phyloP scores from a whole-genome alignment of 2,329 filamentous ascomycete species.

The Stagonosporopsis cucurbitacearum region DNA sequence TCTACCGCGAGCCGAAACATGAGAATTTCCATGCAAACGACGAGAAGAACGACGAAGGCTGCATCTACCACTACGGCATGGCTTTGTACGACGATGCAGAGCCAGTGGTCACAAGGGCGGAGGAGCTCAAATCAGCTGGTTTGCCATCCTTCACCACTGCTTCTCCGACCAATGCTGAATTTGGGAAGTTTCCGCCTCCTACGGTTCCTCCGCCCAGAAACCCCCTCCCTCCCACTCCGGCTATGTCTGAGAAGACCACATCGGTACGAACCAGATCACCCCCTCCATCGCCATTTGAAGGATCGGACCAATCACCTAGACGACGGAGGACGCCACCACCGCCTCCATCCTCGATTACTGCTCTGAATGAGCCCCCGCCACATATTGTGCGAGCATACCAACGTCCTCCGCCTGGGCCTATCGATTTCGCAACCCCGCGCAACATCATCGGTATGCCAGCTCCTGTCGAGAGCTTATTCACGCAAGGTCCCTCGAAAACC shows the following conservation, averaged over 20 bases:
- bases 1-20: constrained; percentile 60
- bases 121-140: constrained; percentile 49
- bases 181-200: constrained; percentile 47
- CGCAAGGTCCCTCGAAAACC: constrained; percentile 24
- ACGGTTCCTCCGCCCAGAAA: constrained; percentile 43
- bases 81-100: constrained; percentile 58
- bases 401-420: constrained; percentile 38
- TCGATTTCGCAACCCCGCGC: constrained; percentile 36
- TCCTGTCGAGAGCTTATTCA: constrained; percentile 29
- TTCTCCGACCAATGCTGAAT: constrained; percentile 48
- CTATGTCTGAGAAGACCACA: constrained; percentile 21
- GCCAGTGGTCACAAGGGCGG: constrained; percentile 39
- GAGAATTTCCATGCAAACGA: constrained; percentile 50
- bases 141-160: constrained; percentile 46
- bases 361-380: constrained; percentile 17
- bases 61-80: constrained; percentile 58
- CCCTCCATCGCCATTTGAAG: constrained; percentile 26
- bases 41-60: constrained; percentile 54
- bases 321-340: constrained; percentile 25
- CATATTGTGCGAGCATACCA: constrained; percentile 29
- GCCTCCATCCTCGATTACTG: constrained; percentile 30
- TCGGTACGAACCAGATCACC: constrained; percentile 24
- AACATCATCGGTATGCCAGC: constrained; percentile 31
- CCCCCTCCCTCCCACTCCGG: constrained; percentile 33
- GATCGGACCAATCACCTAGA: constrained; percentile 21